A percentile compares a stretch with the other conserved stretches of the same genome.
Conservation (phyloP, 768 basidiomycete genomes). For the Trametes elegans region DNA sequence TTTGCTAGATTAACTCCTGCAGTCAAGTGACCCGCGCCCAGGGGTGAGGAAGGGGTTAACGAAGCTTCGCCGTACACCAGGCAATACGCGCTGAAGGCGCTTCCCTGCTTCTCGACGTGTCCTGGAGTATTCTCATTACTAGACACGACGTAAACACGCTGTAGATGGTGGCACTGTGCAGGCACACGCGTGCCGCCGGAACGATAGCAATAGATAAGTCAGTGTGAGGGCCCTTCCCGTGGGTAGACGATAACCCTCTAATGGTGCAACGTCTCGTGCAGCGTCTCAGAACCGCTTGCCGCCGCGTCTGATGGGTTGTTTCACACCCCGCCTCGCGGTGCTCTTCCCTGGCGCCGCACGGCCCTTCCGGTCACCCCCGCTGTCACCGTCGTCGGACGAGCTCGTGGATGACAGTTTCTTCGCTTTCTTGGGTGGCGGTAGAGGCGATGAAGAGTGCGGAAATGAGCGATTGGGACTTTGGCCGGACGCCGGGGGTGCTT, state of each 20-base stretch:
- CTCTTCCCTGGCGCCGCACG: slow-evolving; percentile 41
- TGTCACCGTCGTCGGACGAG: slow-evolving; percentile 53
- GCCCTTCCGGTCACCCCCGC: slow-evolving; percentile 51
- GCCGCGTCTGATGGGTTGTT: slow-evolving; percentile 75
- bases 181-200: background rate
- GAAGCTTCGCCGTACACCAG: slow-evolving; percentile 6
- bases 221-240: slow-evolving; percentile 2
- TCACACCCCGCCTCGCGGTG: slow-evolving; percentile 48
- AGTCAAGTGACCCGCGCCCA: slow-evolving; percentile 14
- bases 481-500: background rate
- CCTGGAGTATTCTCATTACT: slow-evolving; percentile 10
- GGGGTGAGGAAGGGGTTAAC: slow-evolving; percentile 1
- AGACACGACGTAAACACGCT: slow-evolving; percentile 18
- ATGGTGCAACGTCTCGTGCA: background rate
- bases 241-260: background rate
- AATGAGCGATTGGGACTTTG: slow-evolving; percentile 2
- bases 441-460: slow-evolving; percentile 39
- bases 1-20: slow-evolving; percentile 11
- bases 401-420: slow-evolving; percentile 32
- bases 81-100: background rate
- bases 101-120: slow-evolving; percentile 11
- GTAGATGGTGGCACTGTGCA: slow-evolving; percentile 1
- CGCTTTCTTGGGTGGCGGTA: slow-evolving; percentile 41
- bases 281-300: slow-evolving; percentile 64
- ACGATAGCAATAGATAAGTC: background rate